Percentiles rank a stretch among this genome's conserved stretches.
These are phyloP conservation scores for Novymonas esmeraldas DNA, from an alignment of 208 protist genomes.

Conservation along the genomic window DNA sequence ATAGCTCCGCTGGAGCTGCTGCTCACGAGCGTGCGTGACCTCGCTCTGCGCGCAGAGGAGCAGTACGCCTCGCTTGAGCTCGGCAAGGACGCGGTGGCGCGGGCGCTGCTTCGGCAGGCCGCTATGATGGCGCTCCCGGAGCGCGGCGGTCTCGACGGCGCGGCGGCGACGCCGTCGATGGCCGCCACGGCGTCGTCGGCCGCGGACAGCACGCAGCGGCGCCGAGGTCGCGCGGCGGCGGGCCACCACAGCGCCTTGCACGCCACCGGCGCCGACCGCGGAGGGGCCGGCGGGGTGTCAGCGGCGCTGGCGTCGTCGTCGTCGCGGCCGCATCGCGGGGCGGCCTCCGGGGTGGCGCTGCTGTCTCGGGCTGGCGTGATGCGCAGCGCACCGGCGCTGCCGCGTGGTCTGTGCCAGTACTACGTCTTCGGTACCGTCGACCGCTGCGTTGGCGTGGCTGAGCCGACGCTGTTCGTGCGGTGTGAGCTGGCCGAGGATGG, in stretches of 20 bases:
- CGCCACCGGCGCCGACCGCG: not conserved
- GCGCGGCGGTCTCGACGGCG: not conserved
- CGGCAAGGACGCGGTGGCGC: constrained; percentile 20
- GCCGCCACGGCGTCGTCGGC: not conserved
- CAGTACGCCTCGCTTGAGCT: constrained; percentile 25
- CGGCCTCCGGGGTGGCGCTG: constrained; percentile 1
- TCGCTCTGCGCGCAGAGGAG: constrained; percentile 19
- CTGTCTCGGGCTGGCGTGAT: constrained; percentile 9
- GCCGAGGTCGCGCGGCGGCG: constrained; percentile 1
- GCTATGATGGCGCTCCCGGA: constrained; percentile 20
- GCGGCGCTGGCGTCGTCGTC: not conserved
- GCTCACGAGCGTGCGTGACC: constrained; percentile 24
- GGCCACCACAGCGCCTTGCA: not conserved
- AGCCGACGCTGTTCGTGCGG: constrained; percentile 54
- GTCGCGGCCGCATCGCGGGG: not conserved
- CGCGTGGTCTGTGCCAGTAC: constrained; percentile 20
- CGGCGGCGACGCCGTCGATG: not conserved
- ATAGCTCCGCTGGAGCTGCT: constrained; percentile 18
- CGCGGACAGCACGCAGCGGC: not conserved
- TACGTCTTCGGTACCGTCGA: constrained; percentile 68
- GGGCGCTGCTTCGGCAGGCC: constrained; percentile 30
- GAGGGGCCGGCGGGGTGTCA: not conserved
- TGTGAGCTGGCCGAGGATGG: constrained; percentile 51
- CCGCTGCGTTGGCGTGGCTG: constrained; percentile 44
- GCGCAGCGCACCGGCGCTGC: constrained; percentile 6